These are phyloP conservation scores for Urtica urens DNA, from an alignment of 306 rosid species.

Conservation along the genomic window DNA sequence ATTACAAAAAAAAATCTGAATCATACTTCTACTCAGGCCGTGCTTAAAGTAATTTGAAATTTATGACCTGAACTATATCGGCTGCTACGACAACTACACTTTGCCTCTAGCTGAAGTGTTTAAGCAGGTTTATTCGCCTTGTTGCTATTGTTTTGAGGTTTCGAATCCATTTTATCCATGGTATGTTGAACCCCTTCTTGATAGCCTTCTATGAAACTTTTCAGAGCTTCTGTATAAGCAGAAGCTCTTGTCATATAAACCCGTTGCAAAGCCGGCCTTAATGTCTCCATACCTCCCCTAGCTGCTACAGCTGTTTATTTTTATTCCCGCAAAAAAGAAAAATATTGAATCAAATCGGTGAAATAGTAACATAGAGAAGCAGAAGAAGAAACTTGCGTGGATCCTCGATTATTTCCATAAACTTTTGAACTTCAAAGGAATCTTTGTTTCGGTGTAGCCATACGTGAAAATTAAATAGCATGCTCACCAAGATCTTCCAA, in stretches of 20 bases:
- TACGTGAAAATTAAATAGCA: not conserved
- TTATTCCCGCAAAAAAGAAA: constrained; percentile 18
- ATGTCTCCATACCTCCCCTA: constrained; percentile 58
- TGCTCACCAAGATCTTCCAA: constrained; percentile 86
- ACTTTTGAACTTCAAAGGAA: not conserved
- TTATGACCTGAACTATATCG: constrained; percentile 7
- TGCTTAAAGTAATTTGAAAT: not conserved
- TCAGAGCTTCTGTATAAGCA: constrained; percentile 73
- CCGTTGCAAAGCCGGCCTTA: constrained; percentile 76
- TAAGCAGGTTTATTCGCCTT: constrained; percentile 28
- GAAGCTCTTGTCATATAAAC: constrained; percentile 89
- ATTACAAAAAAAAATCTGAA: too few relatives aligned
- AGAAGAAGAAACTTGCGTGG: not conserved
- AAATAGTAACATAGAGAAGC: constrained; percentile 1
- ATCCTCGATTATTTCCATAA: not conserved
- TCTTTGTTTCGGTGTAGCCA: not conserved
- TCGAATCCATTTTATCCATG: constrained; percentile 46
- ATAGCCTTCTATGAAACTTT: constrained; percentile 72
- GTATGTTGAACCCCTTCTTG: constrained; percentile 71
- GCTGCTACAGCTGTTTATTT: constrained; percentile 65
- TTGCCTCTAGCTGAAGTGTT: constrained; percentile 9
- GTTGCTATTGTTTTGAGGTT: constrained; percentile 33
- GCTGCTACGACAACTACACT: constrained; percentile 6
- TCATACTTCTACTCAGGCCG: too few relatives aligned
- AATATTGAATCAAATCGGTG: not conserved